Evolutionary conservation across 345 rosid species (phyloP), one percentile per base, ranked within the genome.

Genomic region (Eucalyptus leucophloia): DNA sequence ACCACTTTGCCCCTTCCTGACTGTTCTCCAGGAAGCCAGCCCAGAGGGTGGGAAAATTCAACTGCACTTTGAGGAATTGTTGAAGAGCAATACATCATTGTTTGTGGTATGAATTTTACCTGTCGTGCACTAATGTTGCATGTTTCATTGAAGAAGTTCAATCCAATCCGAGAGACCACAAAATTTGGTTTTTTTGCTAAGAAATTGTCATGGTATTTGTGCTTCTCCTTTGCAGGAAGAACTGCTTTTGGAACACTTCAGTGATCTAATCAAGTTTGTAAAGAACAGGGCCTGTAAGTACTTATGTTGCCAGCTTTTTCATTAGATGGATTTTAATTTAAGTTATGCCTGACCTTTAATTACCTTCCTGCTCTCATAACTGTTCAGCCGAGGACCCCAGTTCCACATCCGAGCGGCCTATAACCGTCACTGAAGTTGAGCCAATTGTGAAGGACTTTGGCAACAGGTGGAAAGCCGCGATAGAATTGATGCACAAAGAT

Each of bases 401-500:
- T 89, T 93, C 95, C 30, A 94, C 92, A 69, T 91, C 96, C 1
- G 99, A 97, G 89, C 95, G 94, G 58, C 93, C 97, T 24, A 92
- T 97, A 89, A 95, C 98, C 1, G 93, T 95, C 87, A 91, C 95
- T 9, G 99, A 97, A 93, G 96, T 98, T 3, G 99, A 98, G 92
- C 96, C 97, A 16, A 92, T 98, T 32, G 98, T 97, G 77, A 98
- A 95, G 72, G 99, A 98, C 92, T 98, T 98, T 88, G 97, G 92
- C 2, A 95, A 96, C 94, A 92, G 99, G 87, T 98, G 99, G 99
- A 97, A 96, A 90, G 94, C 97, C 23, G 98, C 98, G 5, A 98
- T 98, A 87, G 99, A 98, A 90, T 90, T 98, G 92, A 98, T 98
- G 99, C 98, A 98, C 95, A 97, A 97, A 94, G 99, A 98, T 60